phyloP scores from a whole-genome alignment of 2,329 filamentous ascomycete species.

The Arthrocladium fulminans region DNA sequence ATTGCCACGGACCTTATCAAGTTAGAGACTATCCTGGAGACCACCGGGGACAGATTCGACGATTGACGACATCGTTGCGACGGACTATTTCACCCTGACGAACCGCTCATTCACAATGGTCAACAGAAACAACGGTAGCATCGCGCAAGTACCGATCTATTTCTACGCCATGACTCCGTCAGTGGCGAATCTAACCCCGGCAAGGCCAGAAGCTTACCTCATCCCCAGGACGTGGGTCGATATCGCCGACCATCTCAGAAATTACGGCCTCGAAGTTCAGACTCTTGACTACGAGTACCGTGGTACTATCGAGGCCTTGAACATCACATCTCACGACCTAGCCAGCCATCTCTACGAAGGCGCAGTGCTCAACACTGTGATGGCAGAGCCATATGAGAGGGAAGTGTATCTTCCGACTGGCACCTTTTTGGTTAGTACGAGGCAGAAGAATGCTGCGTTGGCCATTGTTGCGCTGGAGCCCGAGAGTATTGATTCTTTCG shows the following conservation, averaged over 20 bases:
- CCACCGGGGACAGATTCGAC: not conserved
- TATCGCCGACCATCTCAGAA: not conserved
- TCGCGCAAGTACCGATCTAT: not conserved
- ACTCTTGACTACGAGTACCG: slow-evolving; percentile 1
- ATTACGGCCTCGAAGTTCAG: slow-evolving; percentile 5
- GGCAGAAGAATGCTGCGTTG: slow-evolving; percentile 8
- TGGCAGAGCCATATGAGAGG: not conserved
- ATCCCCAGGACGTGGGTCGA: slow-evolving; percentile 6
- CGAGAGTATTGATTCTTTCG: slow-evolving; percentile 9
- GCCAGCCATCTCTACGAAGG: slow-evolving; percentile 3
- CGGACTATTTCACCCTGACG: not conserved
- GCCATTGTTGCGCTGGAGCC: slow-evolving; percentile 10
- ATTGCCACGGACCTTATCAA: slow-evolving; percentile 5
- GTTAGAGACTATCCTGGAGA: slow-evolving; percentile 7
- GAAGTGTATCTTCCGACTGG: not conserved
- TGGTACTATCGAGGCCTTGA: slow-evolving; percentile 3
- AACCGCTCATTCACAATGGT: slow-evolving; percentile 2
- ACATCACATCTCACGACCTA: slow-evolving; percentile 1
- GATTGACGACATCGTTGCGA: slow-evolving; percentile 7
- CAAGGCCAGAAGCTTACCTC: slow-evolving; percentile 8
- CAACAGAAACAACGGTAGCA: not conserved
- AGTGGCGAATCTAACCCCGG: slow-evolving; percentile 1
- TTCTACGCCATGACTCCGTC: not conserved
- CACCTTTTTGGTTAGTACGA: slow-evolving; percentile 5
- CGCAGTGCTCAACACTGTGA: not conserved